Evolutionary conservation across 2,329 filamentous ascomycete genomes (phyloP), one percentile per base, ranked within the genome.

Genomic region (Exophiala sp.): DNA sequence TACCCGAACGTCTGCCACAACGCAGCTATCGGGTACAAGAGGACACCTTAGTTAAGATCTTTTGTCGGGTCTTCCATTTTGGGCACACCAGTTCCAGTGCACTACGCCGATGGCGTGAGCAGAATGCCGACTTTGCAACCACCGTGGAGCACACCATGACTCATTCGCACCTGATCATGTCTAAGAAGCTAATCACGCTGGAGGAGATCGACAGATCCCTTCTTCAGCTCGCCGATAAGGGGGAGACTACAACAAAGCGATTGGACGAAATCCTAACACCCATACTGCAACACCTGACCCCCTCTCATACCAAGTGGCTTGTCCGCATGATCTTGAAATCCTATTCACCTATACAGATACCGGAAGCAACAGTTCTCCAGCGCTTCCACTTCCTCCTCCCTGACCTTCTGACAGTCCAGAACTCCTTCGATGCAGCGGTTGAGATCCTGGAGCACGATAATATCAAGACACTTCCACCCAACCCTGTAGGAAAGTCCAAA

Each of bases 241-340:
- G 83, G 58, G 77, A 33, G 63, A 69, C 41, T 62, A 68, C 16
- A 68, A 68, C 3, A 67, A 68, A 2, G 67, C 73, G 63, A 64
- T 80, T 65, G 69, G 24, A 75, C 18, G 69, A 72, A 3, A 67
- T 77, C 3, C 68, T 92, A 1, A 75, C 75, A 16, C 66, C 68
- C 0, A 65, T 91, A 1, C 88, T 87, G 63, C 73, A 71, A 29
- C 79, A 81, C 6, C 66, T 90, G 8, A 75, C 76, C 42, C 81
- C 88, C 2, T 75, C 76, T 40, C 88, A 95, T 65, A 87, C 85
- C 3, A 96, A 96, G 71, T 96, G 91, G 91, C 77, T 96, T 9
- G 88, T 88, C 0, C 80, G 91, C 3, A 74, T 96, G 29, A 76
- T 96, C 5, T 74, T 95, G 24, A 94, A 95, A 65, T 81, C 85